A percentile compares a stretch with the other conserved stretches of the same genome.
These are phyloP conservation scores for Monilinia vaccinii-corymbosi DNA, from an alignment of 2,329 filamentous ascomycete species.

Conservation along the genomic window DNA sequence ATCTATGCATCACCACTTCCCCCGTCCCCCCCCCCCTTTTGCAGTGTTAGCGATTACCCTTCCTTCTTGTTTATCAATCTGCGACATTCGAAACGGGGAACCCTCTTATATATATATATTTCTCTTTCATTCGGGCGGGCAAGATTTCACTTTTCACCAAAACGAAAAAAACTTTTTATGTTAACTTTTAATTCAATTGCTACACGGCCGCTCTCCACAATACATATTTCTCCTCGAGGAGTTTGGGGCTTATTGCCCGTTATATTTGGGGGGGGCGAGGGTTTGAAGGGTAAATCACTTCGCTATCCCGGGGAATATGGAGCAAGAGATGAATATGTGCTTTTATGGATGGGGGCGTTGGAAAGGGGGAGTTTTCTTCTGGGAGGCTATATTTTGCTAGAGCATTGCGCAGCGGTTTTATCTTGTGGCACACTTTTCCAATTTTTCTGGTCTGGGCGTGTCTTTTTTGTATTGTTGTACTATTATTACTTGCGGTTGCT, in stretches of 20 bases:
- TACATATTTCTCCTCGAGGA: background rate
- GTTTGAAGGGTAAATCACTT: background rate
- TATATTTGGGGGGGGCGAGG: background rate
- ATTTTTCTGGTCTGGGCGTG: background rate
- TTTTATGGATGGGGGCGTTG: conserved; percentile 8
- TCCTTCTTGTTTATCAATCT: background rate
- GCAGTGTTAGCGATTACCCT: background rate
- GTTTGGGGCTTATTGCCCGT: background rate
- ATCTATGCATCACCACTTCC: background rate
- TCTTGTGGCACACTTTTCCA: background rate
- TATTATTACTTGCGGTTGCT: background rate
- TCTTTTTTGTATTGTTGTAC: conserved; percentile 1
- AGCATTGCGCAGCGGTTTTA: background rate
- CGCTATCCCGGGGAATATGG: background rate
- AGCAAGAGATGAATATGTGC: background rate
- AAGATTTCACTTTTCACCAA: background rate
- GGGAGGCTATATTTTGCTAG: background rate
- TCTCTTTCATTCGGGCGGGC: background rate
- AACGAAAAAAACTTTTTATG: background rate
- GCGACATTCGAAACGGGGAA: background rate
- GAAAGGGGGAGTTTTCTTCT: conserved; percentile 1
- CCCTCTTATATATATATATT: background rate
- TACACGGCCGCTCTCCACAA: background rate
- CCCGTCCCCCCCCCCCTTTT: background rate
- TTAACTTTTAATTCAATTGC: conserved; percentile 1